Base-by-base conservation (phyloP, 2,329 filamentous ascomycete species). In the Epicoccum sorghinum region DNA sequence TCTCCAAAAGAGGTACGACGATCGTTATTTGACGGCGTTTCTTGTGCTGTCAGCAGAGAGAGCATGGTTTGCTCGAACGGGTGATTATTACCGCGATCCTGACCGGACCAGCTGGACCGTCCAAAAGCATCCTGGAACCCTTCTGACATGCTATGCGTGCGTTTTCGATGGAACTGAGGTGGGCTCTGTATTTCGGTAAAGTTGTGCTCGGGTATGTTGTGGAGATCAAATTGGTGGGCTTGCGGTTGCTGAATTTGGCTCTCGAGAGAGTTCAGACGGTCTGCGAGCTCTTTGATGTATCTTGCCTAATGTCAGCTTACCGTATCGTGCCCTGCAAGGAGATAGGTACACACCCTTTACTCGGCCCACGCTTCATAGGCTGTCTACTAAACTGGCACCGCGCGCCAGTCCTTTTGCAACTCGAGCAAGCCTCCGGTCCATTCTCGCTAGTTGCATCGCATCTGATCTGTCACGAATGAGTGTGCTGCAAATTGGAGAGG, bases 361-460 rank as follows among this genome's bases (percentile, higher is more conserved):
- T 75, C 9, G 74, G 74, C 3, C 74, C 74, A 33, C 74, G 71
- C 59, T 76, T 76, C 72, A 75, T 75, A 2, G 73, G 73, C 50
- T 76, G 73, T 47, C 74, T 65, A 45, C 73, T 76, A 48, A 76
- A 76, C 45, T 75, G 74, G 42, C 74, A 76, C n/a, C 69, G 65
- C 14, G 72, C 71, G 3, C 72, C 72, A 1, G 74, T 75, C 39
- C 72, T 63, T 57, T 75, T 76, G 47, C 74, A 76, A 47, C 72
- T 75, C 22, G 73, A 75, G 52, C 73, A 76, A 29, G 74, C 67
- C 58, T 74, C 72, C 12, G 74, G 72, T 1, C 72, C 74, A 30
- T 75, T 75, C 45, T 76, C 73, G 40, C 67, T 71, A 8, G 74
- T 75, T 24, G 74, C 73, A 51, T 76, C 74, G 56, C 74, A 76